A percentile compares a stretch with the other conserved stretches of the same genome.
phyloP scores from a whole-genome alignment of 148 eudicot genomes.

The Nepenthes gracilis region DNA sequence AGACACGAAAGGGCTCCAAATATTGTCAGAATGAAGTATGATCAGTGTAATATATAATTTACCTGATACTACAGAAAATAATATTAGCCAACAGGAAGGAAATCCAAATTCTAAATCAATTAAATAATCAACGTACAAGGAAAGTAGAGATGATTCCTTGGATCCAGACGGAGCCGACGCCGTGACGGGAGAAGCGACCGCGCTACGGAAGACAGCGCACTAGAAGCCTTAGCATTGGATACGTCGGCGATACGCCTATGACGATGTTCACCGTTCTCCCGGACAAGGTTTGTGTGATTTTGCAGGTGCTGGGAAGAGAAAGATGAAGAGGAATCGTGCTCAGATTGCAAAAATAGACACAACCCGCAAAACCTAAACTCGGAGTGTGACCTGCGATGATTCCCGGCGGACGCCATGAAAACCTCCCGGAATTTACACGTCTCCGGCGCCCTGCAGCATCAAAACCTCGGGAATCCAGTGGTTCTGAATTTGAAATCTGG shows the following conservation, averaged over 20 bases:
- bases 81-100: too few species aligned
- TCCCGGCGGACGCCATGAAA: constrained; percentile 34
- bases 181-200: constrained; percentile 38
- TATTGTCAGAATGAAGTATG: too few species aligned
- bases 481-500: too few species aligned
- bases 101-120: too few species aligned
- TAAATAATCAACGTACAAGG: constrained; percentile 20
- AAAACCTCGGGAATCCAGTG: background rate
- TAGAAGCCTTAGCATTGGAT: constrained; percentile 10
- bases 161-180: constrained; percentile 43
- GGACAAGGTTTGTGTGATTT: constrained; percentile 5
- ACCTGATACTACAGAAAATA: too few species aligned
- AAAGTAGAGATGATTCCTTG: constrained; percentile 31
- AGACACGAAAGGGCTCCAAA: too few species aligned
- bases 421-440: too few species aligned
- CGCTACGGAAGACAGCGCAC: constrained; percentile 22
- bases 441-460: too few species aligned
- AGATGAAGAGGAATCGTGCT: constrained; percentile 38
- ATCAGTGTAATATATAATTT: too few species aligned
- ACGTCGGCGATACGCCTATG: constrained; percentile 1
- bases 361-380: constrained; percentile 36
- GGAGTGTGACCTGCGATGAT: constrained; percentile 8
- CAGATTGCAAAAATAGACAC: constrained; percentile 51
- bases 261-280: constrained; percentile 2
- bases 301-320: constrained; percentile 50